Conservation (phyloP, 352 stramenopile genomes). For the Peronospora belbahrii region DNA sequence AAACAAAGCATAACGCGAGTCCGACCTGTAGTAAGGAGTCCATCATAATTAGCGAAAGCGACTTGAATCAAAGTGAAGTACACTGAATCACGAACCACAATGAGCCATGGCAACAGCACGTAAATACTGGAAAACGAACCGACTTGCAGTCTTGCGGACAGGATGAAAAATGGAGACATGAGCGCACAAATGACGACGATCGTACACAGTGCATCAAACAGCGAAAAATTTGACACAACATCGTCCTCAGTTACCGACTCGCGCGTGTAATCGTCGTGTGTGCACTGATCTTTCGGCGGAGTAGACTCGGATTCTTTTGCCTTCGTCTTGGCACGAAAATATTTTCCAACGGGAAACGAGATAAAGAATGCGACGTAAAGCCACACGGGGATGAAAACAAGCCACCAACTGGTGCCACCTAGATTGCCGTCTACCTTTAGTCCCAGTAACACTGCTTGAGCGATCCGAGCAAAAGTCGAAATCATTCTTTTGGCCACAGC, state of each 20-base stretch:
- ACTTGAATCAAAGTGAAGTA: not conserved
- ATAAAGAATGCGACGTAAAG: constrained; percentile 61
- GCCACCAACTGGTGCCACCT: constrained; percentile 59
- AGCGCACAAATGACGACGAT: constrained; percentile 44
- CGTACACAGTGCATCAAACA: constrained; percentile 49
- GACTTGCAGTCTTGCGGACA: constrained; percentile 61
- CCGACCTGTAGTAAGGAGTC: constrained; percentile 32
- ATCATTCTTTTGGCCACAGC: constrained; percentile 34
- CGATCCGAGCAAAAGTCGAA: constrained; percentile 45
- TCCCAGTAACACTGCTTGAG: constrained; percentile 50
- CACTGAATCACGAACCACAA: constrained; percentile 41
- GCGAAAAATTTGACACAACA: constrained; percentile 41
- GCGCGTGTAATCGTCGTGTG: constrained; percentile 68
- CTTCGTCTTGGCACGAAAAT: constrained; percentile 40
- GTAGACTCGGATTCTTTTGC: constrained; percentile 26
- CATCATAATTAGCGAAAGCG: not conserved
- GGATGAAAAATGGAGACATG: constrained; percentile 74
- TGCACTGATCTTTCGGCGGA: constrained; percentile 29
- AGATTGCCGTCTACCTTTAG: constrained; percentile 63
- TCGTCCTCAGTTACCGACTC: constrained; percentile 59
- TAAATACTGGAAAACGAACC: constrained; percentile 73
- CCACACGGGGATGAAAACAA: constrained; percentile 76
- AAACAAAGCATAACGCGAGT: constrained; percentile 70
- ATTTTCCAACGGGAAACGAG: constrained; percentile 43
- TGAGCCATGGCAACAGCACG: constrained; percentile 74